Evolutionary conservation across 768 basidiomycete genomes (phyloP).

Genomic region (Kwoniella shandongensis): DNA sequence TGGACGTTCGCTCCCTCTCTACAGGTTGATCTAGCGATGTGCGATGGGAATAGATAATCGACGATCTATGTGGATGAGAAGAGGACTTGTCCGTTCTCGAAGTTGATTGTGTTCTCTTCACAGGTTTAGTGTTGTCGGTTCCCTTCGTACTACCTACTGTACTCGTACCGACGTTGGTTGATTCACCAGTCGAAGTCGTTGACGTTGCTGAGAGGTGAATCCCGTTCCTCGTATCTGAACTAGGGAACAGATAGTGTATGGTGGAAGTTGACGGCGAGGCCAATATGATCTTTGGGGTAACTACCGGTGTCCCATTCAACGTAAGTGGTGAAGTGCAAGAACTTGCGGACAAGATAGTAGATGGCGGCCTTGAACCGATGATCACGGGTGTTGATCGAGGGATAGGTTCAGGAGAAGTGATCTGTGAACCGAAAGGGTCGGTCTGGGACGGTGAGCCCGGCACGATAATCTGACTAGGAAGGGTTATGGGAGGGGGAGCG

Average conservation of each 20-base stretch:
- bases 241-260: constrained; percentile 39
- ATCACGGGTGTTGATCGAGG: constrained; percentile 1
- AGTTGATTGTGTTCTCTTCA: constrained; percentile 7
- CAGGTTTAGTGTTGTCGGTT: background rate
- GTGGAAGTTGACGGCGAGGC: constrained; percentile 31
- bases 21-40: constrained; percentile 4
- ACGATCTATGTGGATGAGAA: background rate
- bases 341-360: constrained; percentile 11
- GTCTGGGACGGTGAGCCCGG: constrained; percentile 27
- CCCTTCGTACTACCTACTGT: background rate
- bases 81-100: constrained; percentile 1
- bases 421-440: constrained; percentile 31
- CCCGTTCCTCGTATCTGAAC: constrained; percentile 19
- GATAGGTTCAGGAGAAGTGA: constrained; percentile 24
- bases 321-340: constrained; percentile 10
- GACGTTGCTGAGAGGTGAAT: constrained; percentile 8
- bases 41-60: background rate
- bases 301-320: background rate
- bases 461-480: background rate
- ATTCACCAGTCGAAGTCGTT: background rate
- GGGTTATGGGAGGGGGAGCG: background rate
- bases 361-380: constrained; percentile 14
- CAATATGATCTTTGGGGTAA: constrained; percentile 32
- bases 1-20: constrained; percentile 12
- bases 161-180: background rate